These are phyloP conservation scores for Paraglomus occultum DNA, from an alignment of 192 early-diverging fungal genomes.

Conservation along the genomic window DNA sequence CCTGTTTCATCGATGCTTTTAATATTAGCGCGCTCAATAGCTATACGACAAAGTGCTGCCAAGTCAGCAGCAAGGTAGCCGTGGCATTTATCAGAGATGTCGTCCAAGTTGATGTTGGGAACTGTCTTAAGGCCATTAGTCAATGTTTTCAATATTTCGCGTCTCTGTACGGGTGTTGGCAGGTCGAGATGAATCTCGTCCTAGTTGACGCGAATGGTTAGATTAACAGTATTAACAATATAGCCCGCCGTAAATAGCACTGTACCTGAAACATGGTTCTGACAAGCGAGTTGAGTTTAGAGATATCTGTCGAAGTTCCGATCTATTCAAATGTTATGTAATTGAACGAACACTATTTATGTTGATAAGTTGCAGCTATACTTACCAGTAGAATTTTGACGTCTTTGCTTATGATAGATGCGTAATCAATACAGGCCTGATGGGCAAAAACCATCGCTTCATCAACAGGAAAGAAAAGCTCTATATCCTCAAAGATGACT, in stretches of 20 bases:
- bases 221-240: slow-evolving; percentile 27
- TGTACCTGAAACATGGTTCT: slow-evolving; percentile 10
- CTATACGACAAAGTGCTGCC: slow-evolving; percentile 41
- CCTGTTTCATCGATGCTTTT: slow-evolving; percentile 26
- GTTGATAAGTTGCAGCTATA: slow-evolving; percentile 10
- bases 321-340: neutral
- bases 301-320: slow-evolving; percentile 7
- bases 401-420: slow-evolving; percentile 15
- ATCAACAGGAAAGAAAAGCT: slow-evolving; percentile 48
- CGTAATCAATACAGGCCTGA: slow-evolving; percentile 31
- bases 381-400: slow-evolving; percentile 23
- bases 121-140: slow-evolving; percentile 4
- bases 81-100: slow-evolving; percentile 46
- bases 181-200: slow-evolving; percentile 50
- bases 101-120: slow-evolving; percentile 20
- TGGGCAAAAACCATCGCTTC: slow-evolving; percentile 28
- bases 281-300: neutral
- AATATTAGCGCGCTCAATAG: slow-evolving; percentile 19
- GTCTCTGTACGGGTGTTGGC: slow-evolving; percentile 50
- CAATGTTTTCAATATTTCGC: slow-evolving; percentile 38
- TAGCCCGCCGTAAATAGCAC: slow-evolving; percentile 28
- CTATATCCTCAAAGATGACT: slow-evolving; percentile 55
- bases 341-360: neutral
- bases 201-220: slow-evolving; percentile 29
- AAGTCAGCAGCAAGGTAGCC: slow-evolving; percentile 59